Evolutionary conservation across 2,329 filamentous ascomycete species (phyloP), one percentile per base, ranked within the genome.

Genomic region (Xylaria hypoxylon): DNA sequence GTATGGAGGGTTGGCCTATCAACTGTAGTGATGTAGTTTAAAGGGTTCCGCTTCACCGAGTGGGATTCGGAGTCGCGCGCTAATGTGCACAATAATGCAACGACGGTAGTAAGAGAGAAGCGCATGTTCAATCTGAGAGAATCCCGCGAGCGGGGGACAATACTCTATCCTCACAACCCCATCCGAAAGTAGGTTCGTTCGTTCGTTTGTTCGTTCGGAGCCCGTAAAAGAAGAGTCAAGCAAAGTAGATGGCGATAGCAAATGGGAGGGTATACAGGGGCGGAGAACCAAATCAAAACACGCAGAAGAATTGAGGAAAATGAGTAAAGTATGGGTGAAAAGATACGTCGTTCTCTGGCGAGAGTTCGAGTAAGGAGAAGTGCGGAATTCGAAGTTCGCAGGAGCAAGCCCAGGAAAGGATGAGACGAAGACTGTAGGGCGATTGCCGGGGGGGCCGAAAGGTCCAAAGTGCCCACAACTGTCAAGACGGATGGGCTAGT

Each of bases 1-100:
- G 94, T 93, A 74, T 93, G 88, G 70, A 99, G 91, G 67, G 88
- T 85, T 35, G 92, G 86, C 76, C 94, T 87, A 68, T 94, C 89
- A 70, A 97, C 81, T 52, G 89, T 83, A 13, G 90, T 89, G 56
- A 97, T 83, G 75, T 91, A 89, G 72, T 85, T 88, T 68, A 99
- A 84, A 35, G 94, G 93, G 74, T 92, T 92, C 72, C 95, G 87
- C 69, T 89, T 86, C 56, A 87, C 84, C 0, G 93, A 96, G 78
- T 92, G 87, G 70, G 89, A 91, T 88, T 78, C 69, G 50, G 67
- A 62, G 64, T 68, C 71, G 76, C 72, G 74, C 72, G 73, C 73
- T 45, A 73, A 72, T 71, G 72, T 69, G 64, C 74, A 73, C 67
- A 78, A 64, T 55, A 75, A 68, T 44, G 71, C 73, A 70, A 71